Conservation (phyloP, 495 filamentous ascomycete species). For the Aspergillus nidulans region DNA sequence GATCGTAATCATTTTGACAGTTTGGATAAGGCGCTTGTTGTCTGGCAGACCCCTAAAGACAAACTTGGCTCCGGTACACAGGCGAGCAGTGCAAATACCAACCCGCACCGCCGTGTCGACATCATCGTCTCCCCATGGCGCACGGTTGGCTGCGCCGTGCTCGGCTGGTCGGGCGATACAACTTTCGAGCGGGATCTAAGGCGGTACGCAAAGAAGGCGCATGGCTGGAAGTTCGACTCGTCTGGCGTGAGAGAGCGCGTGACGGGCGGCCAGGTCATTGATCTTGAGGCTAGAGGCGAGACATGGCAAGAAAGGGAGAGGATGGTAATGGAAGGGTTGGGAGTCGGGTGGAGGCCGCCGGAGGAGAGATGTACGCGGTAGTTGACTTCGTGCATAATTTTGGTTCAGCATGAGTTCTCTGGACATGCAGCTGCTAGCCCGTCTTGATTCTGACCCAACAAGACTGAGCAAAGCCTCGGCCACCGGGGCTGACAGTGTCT, state of each 20-base stretch:
- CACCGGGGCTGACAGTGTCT: too few relatives aligned
- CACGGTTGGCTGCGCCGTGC: constrained; percentile 79
- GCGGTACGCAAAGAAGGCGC: constrained; percentile 68
- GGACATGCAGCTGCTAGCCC: too few relatives aligned
- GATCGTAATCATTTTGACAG: constrained; percentile 59
- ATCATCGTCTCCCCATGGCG: constrained; percentile 90
- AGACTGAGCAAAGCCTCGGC: too few relatives aligned
- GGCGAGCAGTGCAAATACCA: constrained; percentile 28
- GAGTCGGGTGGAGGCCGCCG: constrained; percentile 66
- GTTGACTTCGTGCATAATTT: too few relatives aligned
- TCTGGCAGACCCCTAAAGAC: constrained; percentile 61
- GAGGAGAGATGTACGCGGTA: constrained; percentile 75
- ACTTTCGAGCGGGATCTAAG: constrained; percentile 89
- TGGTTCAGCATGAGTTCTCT: too few relatives aligned
- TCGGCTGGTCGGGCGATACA: constrained; percentile 83
- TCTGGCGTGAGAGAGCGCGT: constrained; percentile 70
- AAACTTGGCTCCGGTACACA: background rate
- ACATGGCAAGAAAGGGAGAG: constrained; percentile 70
- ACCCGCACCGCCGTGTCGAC: constrained; percentile 81
- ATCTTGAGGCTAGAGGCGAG: constrained; percentile 52
- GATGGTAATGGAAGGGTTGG: constrained; percentile 74
- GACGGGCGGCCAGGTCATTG: constrained; percentile 61
- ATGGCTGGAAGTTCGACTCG: constrained; percentile 81
- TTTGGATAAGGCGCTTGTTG: constrained; percentile 85
- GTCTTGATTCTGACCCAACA: too few relatives aligned